phyloP scores from a whole-genome alignment of 768 basidiomycete species.

The Trametes cingulata region DNA sequence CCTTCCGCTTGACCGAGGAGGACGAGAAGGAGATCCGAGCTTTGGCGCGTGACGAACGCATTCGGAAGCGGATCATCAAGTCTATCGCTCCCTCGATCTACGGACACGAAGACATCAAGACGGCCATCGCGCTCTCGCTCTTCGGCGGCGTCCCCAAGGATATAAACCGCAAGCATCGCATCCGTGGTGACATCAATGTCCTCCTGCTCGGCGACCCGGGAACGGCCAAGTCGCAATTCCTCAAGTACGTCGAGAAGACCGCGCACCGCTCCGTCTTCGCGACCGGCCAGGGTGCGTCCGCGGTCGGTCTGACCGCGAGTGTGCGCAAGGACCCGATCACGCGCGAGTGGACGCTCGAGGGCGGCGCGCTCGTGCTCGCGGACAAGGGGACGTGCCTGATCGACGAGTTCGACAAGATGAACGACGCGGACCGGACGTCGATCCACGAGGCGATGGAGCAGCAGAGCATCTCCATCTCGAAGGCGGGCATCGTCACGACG shows the following conservation, averaged over 20 bases:
- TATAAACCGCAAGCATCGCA: slow-evolving; percentile 93
- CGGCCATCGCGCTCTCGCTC: slow-evolving; percentile 90
- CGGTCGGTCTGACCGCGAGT: slow-evolving; percentile 97
- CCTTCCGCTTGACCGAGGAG: slow-evolving; percentile 95
- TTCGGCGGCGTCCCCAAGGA: slow-evolving; percentile 95
- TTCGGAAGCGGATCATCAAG: slow-evolving; percentile 96
- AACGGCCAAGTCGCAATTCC: slow-evolving; percentile 98
- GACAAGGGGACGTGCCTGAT: slow-evolving; percentile 98
- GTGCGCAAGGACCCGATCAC: slow-evolving; percentile 99
- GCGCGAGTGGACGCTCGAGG: slow-evolving; percentile 97
- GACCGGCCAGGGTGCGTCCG: slow-evolving; percentile 96
- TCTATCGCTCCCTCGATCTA: slow-evolving; percentile 99
- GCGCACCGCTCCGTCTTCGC: slow-evolving; percentile 97
- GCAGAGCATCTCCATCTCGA: slow-evolving; percentile 98
- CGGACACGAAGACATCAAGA: slow-evolving; percentile 99
- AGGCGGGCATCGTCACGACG: slow-evolving; percentile 98
- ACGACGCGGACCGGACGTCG: slow-evolving; percentile 94
- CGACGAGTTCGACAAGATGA: slow-evolving; percentile 99
- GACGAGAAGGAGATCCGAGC: slow-evolving; percentile 91
- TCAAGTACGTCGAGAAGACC: slow-evolving; percentile 99
- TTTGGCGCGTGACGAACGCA: slow-evolving; percentile 88
- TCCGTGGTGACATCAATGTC: slow-evolving; percentile 97
- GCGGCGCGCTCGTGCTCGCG: slow-evolving; percentile 96
- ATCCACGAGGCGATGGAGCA: slow-evolving; percentile 99
- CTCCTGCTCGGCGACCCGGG: slow-evolving; percentile 97